Conservation (phyloP, 192 early-diverging fungal genomes). For the Coemansia umbellata region DNA sequence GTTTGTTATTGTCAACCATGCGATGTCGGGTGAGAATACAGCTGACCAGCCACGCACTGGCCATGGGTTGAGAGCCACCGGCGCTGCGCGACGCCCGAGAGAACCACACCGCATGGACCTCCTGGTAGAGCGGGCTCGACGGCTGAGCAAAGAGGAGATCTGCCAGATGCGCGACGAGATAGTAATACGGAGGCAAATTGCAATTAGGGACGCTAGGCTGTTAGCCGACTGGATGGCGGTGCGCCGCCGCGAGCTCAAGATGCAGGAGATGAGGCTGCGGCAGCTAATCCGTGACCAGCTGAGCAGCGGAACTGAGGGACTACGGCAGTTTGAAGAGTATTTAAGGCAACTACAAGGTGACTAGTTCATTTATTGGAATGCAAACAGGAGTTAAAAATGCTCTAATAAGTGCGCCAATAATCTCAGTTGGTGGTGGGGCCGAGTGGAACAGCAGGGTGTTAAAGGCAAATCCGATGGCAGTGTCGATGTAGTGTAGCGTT, state of each 20-base stretch:
- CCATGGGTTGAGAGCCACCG: no score
- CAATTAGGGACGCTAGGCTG: conserved; percentile 24
- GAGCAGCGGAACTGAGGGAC: not conserved
- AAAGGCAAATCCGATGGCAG: conserved; percentile 17
- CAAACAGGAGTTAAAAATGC: no score
- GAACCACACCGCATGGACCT: not conserved
- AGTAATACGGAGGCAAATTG: conserved; percentile 24
- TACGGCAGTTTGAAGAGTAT: not conserved
- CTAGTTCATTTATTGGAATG: no score
- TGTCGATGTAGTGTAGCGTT: conserved; percentile 26
- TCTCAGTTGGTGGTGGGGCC: no score
- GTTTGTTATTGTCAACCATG: conserved; percentile 27
- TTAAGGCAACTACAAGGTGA: not conserved
- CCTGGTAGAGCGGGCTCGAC: conserved; percentile 9
- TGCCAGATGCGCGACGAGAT: conserved; percentile 34
- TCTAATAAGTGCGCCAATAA: no score
- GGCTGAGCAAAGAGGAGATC: conserved; percentile 14
- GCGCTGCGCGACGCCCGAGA: no score
- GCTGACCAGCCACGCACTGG: no score
- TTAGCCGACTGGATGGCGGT: conserved; percentile 39
- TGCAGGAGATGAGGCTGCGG: conserved; percentile 16
- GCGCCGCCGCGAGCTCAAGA: conserved; percentile 27
- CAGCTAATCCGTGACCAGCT: conserved; percentile 6
- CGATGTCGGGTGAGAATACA: conserved; percentile 10
- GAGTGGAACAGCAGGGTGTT: no score